Evolutionary conservation across 2,329 filamentous ascomycete genomes (phyloP), one percentile per base, ranked within the genome.

Genomic region (Alternaria viburni): DNA sequence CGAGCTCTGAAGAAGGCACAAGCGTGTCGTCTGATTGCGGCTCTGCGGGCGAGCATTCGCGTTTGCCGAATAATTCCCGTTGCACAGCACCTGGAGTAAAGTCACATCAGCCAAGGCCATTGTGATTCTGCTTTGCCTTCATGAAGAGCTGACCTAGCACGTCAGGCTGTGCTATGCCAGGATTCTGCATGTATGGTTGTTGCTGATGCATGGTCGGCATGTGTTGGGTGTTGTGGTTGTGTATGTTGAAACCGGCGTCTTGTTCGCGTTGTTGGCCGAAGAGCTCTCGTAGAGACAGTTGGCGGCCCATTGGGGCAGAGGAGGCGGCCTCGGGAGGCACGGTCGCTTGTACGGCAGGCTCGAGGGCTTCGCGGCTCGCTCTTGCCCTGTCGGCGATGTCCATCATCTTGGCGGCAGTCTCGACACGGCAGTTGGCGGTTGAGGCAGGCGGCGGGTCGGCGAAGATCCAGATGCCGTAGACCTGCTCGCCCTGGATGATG

Each of bases 401-500:
- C 62, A 83, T 80, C 64, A 90, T 88, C 61, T 86, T 81, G 59
- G 83, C 79, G 30, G 84, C 86, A 32, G 86, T 86, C 47, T 86
- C 77, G 32, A 81, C 79, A 59, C 86, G 83, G 12, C 80, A 81
- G 46, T 85, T 81, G 13, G 84, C 83, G 4, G 86, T 89, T 3
- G 85, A 86, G 45, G 82, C 84, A 3, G 84, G 83, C n/a, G 82
- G 78, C 1, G 83, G 83, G 69, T 90, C 88, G n/a, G 84, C 84
- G 74, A 88, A 90, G 59, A 90, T 88, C 87, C 88, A 90, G 12
- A 90, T 77, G 7, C 88, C 88, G 74, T 87, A 88, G 59, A 89
- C 85, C 52, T 81, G 67, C 54, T 76, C 73, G 56, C 78, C 79
- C 49, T 82, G 81, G 17, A 90, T 76, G 59, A 90, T 90, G 47